Conservation (phyloP, 2,329 filamentous ascomycete species). For the Ophiostoma ips region DNA sequence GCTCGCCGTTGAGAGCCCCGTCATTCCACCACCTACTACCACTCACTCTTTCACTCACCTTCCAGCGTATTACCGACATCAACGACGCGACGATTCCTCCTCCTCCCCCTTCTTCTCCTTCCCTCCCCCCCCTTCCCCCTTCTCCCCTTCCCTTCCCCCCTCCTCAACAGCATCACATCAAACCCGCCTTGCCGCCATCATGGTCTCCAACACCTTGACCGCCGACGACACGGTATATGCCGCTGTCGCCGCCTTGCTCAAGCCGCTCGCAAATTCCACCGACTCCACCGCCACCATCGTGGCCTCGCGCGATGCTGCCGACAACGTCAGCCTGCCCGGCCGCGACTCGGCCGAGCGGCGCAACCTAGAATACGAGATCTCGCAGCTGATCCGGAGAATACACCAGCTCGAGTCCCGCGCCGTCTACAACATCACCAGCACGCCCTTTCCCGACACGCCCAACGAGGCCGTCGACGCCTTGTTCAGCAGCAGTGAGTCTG, state of each 20-base stretch:
- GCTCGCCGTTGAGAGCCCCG: conserved; percentile 2
- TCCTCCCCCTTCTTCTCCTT: neutral
- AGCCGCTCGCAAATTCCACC: conserved; percentile 19
- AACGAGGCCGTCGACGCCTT: conserved; percentile 58
- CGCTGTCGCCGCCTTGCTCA: conserved; percentile 20
- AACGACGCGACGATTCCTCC: neutral
- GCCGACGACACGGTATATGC: conserved; percentile 18
- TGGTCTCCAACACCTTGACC: neutral
- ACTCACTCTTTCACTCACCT: neutral
- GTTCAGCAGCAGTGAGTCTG: conserved; percentile 41
- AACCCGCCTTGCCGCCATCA: too few relatives aligned
- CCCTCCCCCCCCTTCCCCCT: neutral
- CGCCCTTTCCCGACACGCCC: conserved; percentile 63
- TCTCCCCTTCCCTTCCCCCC: neutral
- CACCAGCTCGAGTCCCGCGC: conserved; percentile 72
- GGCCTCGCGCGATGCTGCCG: conserved; percentile 21
- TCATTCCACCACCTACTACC: neutral
- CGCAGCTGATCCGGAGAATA: conserved; percentile 62
- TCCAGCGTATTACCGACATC: too few relatives aligned
- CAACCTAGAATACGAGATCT: conserved; percentile 68
- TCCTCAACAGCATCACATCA: too few relatives aligned
- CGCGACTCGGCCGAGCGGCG: conserved; percentile 61
- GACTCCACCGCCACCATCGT: conserved; percentile 8
- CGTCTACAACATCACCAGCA: conserved; percentile 26
- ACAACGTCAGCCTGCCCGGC: conserved; percentile 60